A percentile compares a stretch with the other conserved stretches of the same genome.
Evolutionary conservation across 495 filamentous ascomycete species (phyloP).

Genomic region (Annulohypoxylon nitens): DNA sequence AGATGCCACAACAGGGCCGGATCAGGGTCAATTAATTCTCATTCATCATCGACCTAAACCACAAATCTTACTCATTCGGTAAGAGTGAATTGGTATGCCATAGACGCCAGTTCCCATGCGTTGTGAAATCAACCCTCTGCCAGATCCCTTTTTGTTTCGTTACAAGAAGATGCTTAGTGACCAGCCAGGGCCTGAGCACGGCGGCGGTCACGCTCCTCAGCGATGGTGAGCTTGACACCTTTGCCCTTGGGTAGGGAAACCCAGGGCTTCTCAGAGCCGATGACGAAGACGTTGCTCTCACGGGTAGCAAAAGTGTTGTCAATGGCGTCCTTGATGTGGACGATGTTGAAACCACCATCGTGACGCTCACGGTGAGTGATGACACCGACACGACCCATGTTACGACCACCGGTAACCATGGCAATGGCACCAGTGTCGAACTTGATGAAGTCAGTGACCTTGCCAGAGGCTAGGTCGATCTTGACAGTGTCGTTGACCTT

Average conservation of each 20-base stretch:
- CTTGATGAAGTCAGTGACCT: slow-evolving; percentile 94
- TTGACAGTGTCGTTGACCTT: slow-evolving; percentile 99
- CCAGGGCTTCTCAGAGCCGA: slow-evolving; percentile 98
- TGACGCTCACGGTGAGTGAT: slow-evolving; percentile 99
- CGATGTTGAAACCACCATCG: slow-evolving; percentile 99
- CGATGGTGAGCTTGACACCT: slow-evolving; percentile 99
- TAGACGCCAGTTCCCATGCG: slow-evolving; percentile 56
- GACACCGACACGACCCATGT: slow-evolving; percentile 99
- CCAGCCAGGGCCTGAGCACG: slow-evolving; percentile 81
- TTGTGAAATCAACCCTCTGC: slow-evolving; percentile 50
- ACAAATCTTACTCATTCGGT: slow-evolving; percentile 46
- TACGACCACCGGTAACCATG: slow-evolving; percentile 98
- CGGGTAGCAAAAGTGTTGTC: slow-evolving; percentile 99
- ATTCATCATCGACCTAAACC: slow-evolving; percentile 54
- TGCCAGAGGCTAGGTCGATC: slow-evolving; percentile 95
- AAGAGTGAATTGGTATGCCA: slow-evolving; percentile 53
- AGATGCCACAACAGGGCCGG: slow-evolving; percentile 25
- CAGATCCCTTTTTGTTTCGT: slow-evolving; percentile 46
- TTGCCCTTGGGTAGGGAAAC: slow-evolving; percentile 99
- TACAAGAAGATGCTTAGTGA: slow-evolving; percentile 57
- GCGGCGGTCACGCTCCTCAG: slow-evolving; percentile 96
- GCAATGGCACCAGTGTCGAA: slow-evolving; percentile 98
- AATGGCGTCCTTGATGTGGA: slow-evolving; percentile 99
- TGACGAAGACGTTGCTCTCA: slow-evolving; percentile 98
- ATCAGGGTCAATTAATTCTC: slow-evolving; percentile 54